These are phyloP conservation scores for Auricularia cornea DNA, from an alignment of 768 basidiomycete genomes.

Conservation along the genomic window DNA sequence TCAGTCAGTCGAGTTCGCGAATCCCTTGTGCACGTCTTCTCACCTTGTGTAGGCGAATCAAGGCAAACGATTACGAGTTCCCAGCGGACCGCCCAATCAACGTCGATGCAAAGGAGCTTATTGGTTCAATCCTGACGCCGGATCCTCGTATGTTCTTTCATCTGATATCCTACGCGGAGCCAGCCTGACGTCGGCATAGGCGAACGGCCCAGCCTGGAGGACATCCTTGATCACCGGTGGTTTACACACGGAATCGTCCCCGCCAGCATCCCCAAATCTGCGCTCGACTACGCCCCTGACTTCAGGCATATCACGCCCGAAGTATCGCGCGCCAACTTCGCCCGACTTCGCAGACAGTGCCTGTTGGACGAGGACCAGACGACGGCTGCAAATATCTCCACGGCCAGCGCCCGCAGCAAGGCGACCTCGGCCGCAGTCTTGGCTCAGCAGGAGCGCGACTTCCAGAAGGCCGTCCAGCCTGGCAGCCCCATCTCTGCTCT, in stretches of 20 bases:
- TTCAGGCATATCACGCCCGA: slow-evolving; percentile 58
- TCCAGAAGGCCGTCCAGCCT: slow-evolving; percentile 92
- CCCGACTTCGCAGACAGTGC: slow-evolving; percentile 51
- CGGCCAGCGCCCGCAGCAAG: slow-evolving; percentile 5
- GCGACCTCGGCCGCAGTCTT: slow-evolving; percentile 30
- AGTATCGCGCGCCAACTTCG: slow-evolving; percentile 61
- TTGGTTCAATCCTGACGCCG: slow-evolving; percentile 77
- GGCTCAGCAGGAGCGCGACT: slow-evolving; percentile 85
- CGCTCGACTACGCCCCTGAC: slow-evolving; percentile 67
- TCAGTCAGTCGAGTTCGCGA: slow-evolving; percentile 44
- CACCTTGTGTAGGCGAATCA: slow-evolving; percentile 59
- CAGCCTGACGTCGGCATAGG: slow-evolving; percentile 21
- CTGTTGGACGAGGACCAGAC: slow-evolving; percentile 57
- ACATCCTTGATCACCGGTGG: slow-evolving; percentile 79
- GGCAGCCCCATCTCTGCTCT: slow-evolving; percentile 90
- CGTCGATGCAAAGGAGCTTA: slow-evolving; percentile 61
- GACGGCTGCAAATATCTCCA: slow-evolving; percentile 26
- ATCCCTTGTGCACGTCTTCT: background rate
- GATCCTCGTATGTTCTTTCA: slow-evolving; percentile 42
- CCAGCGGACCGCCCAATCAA: slow-evolving; percentile 71
- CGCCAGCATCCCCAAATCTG: slow-evolving; percentile 66
- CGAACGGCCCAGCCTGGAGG: slow-evolving; percentile 71
- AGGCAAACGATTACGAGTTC: slow-evolving; percentile 89
- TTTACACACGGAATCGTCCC: slow-evolving; percentile 80
- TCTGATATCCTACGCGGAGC: background rate